A percentile compares a stretch with the other conserved stretches of the same genome.
phyloP scores from a whole-genome alignment of 164 flowering plant species.

The Stephania japonica region DNA sequence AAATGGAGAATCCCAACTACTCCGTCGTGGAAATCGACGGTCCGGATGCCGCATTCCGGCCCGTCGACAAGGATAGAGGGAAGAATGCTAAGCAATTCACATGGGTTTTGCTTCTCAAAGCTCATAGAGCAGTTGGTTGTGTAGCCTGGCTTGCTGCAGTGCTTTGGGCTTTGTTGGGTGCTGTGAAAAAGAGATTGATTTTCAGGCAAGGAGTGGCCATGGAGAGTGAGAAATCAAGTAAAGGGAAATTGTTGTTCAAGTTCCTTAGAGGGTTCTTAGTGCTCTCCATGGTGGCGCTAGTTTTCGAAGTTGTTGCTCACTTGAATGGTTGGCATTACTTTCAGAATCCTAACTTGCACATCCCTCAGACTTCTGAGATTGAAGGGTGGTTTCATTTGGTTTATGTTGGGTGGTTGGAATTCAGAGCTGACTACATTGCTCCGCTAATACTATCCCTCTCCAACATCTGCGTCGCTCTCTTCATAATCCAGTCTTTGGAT shows the following conservation, averaged over 20 bases:
- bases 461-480: conserved; percentile 59
- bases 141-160: conserved; percentile 53
- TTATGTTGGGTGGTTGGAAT: conserved; percentile 53
- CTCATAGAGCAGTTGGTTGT: conserved; percentile 70
- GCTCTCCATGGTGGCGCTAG: conserved; percentile 40
- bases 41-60: conserved; percentile 54
- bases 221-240: conserved; percentile 45
- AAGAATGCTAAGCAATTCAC: conserved; percentile 77
- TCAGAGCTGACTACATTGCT: conserved; percentile 72
- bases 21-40: conserved; percentile 65
- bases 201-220: conserved; percentile 44
- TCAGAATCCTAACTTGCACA: conserved; percentile 41
- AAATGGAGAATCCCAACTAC: conserved; percentile 80
- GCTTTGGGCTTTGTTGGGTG: conserved; percentile 60
- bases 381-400: conserved; percentile 48
- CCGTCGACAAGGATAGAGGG: conserved; percentile 62
- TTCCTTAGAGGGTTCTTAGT: conserved; percentile 46
- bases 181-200: conserved; percentile 53
- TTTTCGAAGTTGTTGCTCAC: conserved; percentile 59
- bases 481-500: conserved; percentile 72
- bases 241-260: conserved; percentile 41
- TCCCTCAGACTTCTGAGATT: conserved; percentile 50
- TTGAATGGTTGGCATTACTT: conserved; percentile 75
- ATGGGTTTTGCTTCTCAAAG: conserved; percentile 76
- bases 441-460: conserved; percentile 58